phyloP scores from a whole-genome alignment of 2,329 filamentous ascomycete species.

The Penicillium thymicola region DNA sequence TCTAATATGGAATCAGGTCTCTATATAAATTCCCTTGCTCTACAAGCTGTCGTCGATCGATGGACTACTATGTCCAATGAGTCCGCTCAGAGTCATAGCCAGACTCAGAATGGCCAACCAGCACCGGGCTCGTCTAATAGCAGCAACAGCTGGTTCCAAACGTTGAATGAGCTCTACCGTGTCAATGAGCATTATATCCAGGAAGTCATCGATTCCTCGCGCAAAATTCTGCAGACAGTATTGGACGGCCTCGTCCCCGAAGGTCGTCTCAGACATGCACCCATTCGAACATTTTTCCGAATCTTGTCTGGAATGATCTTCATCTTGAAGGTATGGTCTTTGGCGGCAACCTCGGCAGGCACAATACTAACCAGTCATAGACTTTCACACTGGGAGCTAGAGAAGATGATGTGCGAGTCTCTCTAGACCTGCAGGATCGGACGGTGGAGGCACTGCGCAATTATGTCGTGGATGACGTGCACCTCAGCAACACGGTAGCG shows the following conservation, averaged over 20 bases:
- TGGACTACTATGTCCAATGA: slow-evolving; percentile 68
- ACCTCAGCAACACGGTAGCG: slow-evolving; percentile 61
- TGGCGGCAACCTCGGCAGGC: neutral
- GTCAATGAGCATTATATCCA: slow-evolving; percentile 61
- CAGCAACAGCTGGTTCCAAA: slow-evolving; percentile 35
- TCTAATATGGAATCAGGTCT: slow-evolving; percentile 44
- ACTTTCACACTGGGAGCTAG: slow-evolving; percentile 62
- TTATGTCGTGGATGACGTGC: slow-evolving; percentile 64
- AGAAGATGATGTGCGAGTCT: slow-evolving; percentile 59
- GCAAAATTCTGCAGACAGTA: slow-evolving; percentile 58
- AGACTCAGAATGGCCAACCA: slow-evolving; percentile 28
- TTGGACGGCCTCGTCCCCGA: slow-evolving; percentile 57
- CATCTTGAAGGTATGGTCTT: slow-evolving; percentile 53
- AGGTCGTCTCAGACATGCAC: slow-evolving; percentile 59
- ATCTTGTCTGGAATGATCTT: slow-evolving; percentile 64
- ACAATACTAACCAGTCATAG: slow-evolving; percentile 25
- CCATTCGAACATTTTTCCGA: slow-evolving; percentile 62
- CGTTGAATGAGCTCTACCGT: slow-evolving; percentile 49
- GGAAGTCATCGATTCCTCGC: slow-evolving; percentile 60
- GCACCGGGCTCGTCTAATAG: slow-evolving; percentile 29
- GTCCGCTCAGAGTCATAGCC: slow-evolving; percentile 32
- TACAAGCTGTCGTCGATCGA: slow-evolving; percentile 92
- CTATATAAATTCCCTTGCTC: slow-evolving; percentile 88
- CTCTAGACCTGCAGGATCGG: slow-evolving; percentile 56
- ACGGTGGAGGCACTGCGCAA: slow-evolving; percentile 58